Base-by-base conservation (phyloP, 225 moss, liverwort and hornwort species). In the Straminergon stramineum region DNA sequence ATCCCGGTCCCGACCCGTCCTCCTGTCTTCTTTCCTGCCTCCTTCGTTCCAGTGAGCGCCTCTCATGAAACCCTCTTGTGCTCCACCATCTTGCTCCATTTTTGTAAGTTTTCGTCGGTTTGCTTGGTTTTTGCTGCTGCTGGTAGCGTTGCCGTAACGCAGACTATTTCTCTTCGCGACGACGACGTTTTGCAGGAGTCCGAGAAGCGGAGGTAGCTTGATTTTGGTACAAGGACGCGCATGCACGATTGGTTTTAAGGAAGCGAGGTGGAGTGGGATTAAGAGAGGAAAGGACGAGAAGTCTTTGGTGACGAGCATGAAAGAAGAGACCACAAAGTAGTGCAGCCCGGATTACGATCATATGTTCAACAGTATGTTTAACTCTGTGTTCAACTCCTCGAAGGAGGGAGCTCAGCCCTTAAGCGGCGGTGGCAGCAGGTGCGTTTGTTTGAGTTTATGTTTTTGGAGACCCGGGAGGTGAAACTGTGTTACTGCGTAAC, bases 341-440 rank as follows among this genome's bases (percentile, higher is more conserved):
- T 74, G 92, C 48, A 87, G 74, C 18, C 51, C 48, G 71, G 85
- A 82, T 71, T 83, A 68, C 70, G 94, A 91, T 91, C 91, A 82
- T 91, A 94, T 94, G 92, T 65, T 90, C 35, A 85, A 73, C 89
- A 92, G 56, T 89, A 92, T 94, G 62, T 84, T 91, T 63, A 93
- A 90, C 91, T 88, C 90, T 69, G 57, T 91, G 82, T 92, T 94
- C 51, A 86, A 73, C 91, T 26, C 89, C 52, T 87, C 91, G 35
- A 79, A n/a, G 88, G 93, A 91, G 79, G 91, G 61, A 70, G 62
- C 8, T 53, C 68, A 31, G 84, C 93, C 92, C n/a, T 86, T 51
- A 65, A 93, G 73, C 55, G 93, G 94, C 34, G 91, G 91, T 84
- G 92, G 91, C 10, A 80, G 84, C 88, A 94, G 94, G 94, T 94